Conservation (phyloP, 345 rosid genomes). For the Arabis hirsuta region DNA sequence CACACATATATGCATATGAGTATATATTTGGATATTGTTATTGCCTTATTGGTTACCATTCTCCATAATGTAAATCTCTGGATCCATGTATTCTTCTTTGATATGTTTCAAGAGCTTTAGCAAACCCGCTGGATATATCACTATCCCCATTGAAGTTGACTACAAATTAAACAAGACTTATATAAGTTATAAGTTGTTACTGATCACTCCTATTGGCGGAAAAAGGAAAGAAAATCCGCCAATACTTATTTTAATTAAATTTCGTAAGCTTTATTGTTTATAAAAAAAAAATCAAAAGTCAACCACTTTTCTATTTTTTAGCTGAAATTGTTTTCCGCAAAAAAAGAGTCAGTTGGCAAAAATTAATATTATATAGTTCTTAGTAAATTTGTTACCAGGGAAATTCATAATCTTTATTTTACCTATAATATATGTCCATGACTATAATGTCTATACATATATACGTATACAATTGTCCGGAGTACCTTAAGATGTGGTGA, state of each 20-base stretch:
- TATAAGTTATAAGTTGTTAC: background rate
- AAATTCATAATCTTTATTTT: no score
- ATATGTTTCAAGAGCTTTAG: slow-evolving; percentile 34
- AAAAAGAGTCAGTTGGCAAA: no score
- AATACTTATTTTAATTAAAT: background rate
- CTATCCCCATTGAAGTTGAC: slow-evolving; percentile 41
- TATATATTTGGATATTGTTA: background rate
- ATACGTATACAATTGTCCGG: background rate
- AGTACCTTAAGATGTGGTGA: slow-evolving; percentile 41
- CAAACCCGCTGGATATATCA: slow-evolving; percentile 40
- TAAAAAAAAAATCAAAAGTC: background rate
- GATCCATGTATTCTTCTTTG: slow-evolving; percentile 42
- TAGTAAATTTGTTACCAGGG: no score
- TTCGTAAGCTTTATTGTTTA: no score
- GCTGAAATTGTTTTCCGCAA: no score
- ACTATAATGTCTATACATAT: background rate
- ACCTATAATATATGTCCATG: background rate
- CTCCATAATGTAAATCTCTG: slow-evolving; percentile 49
- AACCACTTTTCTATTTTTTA: background rate
- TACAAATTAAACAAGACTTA: slow-evolving; percentile 21
- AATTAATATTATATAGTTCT: no score
- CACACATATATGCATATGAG: background rate
- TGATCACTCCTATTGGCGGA: no score
- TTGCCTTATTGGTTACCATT: slow-evolving; percentile 36
- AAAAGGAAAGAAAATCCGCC: background rate